phyloP scores from a whole-genome alignment of 257 asterid species.

The Echites panduratus region DNA sequence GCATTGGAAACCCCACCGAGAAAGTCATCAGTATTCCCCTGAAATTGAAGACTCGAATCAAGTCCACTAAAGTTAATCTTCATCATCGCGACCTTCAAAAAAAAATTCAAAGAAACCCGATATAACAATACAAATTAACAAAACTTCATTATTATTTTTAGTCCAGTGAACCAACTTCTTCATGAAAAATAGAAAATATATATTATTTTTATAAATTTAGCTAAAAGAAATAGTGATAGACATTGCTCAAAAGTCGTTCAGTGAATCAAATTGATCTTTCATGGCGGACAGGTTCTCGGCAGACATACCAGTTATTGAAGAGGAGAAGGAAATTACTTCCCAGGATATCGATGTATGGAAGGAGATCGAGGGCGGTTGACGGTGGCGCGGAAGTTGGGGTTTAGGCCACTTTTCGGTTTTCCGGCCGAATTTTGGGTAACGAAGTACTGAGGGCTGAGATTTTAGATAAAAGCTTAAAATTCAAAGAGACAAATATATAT shows the following conservation, averaged over 20 bases:
- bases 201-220: neutral
- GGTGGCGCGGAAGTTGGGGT: neutral
- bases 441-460: too few species aligned
- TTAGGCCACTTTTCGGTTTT: neutral
- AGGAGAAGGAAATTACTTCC: neutral
- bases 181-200: too few species aligned
- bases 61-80: constrained; percentile 75
- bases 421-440: too few species aligned
- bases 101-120: neutral
- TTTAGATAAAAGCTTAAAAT: too few species aligned
- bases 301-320: neutral
- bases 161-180: neutral
- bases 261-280: neutral
- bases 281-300: neutral
- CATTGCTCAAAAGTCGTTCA: neutral
- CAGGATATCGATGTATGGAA: neutral
- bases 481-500: too few species aligned
- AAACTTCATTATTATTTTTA: neutral
- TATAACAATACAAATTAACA: neutral
- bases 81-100: constrained; percentile 35
- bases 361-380: constrained; percentile 1
- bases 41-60: constrained; percentile 48
- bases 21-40: constrained; percentile 36
- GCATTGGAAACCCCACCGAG: constrained; percentile 37
- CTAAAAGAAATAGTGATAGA: neutral